Evolutionary conservation across 1,284 basidiomycete genomes (phyloP), one percentile per base, ranked within the genome.

Genomic region (Entoloma clypeatum): DNA sequence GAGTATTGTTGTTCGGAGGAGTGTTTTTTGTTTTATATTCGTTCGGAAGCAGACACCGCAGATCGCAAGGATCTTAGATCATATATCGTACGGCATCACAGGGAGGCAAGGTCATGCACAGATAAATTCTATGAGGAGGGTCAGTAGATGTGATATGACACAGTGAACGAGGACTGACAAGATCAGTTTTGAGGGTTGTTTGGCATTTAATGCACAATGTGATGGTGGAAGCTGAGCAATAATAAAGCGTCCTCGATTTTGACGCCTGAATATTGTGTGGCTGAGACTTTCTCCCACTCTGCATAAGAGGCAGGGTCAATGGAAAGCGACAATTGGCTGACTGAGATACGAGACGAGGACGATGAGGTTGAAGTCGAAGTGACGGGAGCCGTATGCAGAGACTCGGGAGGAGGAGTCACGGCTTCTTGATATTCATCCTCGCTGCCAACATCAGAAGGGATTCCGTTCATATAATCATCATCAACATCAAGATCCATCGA

Each of bases 361-460:
- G 50, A 37, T 45, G 51, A 51, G 28, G 45, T 52, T 31, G 51
- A 52, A 34, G 56, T 45, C 21, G 60, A 41, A 2, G 60, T 32
- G 5, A 60, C 51, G 14, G 65, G 58, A 13, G 75, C 74, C 1
- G 68, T 64, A n/a, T 75, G 73, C 13, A 77, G 77, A 14, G 71
- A 63, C 39, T 72, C 72, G 7, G 81, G 78, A 4, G 77, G 77
- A 8, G 82, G 83, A 0, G 83, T 86, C 19, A 85, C 75, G 11
- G 79, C 80, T 55, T 86, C 83, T 47, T 81, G 77, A 44, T 72
- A 72, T 32, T 83, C 80, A 36, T 85, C 80, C 26, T 83, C 80
- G 55, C 79, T 82, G 38, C 72, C 73, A 45, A 68, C 61, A 52
- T 75, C 74, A 21, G 75, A 76, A 43, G 71, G 69, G 16, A 59